phyloP scores from a whole-genome alignment of 371 early-diverging fungal species.

The Quaeritorhiza haematococci region DNA sequence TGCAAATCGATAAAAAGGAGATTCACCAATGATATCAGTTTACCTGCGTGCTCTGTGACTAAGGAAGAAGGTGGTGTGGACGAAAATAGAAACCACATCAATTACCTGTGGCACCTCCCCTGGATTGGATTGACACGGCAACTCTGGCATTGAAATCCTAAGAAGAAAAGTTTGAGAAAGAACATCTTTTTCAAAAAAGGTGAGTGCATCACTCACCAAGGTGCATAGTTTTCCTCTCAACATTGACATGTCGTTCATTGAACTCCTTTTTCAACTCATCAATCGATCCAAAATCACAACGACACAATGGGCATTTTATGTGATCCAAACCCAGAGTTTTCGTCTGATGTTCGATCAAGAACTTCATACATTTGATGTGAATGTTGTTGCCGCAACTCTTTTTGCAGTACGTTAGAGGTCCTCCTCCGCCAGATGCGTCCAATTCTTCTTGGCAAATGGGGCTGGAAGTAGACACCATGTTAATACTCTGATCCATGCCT shows the following conservation, averaged over 20 bases:
- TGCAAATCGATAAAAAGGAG: background rate
- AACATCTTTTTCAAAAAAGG: constrained; percentile 10
- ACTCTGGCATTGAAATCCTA: constrained; percentile 11
- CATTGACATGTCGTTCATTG: constrained; percentile 1
- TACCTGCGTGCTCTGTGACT: too few relatives aligned
- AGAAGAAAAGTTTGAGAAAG: constrained; percentile 11
- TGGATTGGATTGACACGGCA: constrained; percentile 13
- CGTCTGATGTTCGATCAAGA: constrained; percentile 37
- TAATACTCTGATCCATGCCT: too few relatives aligned
- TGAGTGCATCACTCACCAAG: constrained; percentile 7
- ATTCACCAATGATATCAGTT: background rate
- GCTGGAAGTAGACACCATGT: constrained; percentile 6
- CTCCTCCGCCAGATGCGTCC: background rate
- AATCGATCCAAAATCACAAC: constrained; percentile 29
- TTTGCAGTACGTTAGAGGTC: constrained; percentile 31
- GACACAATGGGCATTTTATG: constrained; percentile 39
- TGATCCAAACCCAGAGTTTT: constrained; percentile 24
- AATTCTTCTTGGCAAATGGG: constrained; percentile 42
- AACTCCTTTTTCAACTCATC: constrained; percentile 29
- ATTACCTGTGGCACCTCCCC: constrained; percentile 25
- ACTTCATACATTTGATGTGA: constrained; percentile 38
- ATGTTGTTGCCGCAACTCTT: constrained; percentile 38
- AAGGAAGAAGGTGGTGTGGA: too few relatives aligned
- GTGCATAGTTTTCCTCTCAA: constrained; percentile 10
- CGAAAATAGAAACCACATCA: too few relatives aligned